Base-by-base conservation (phyloP, 306 rosid species). In the Rosa multiflora region DNA sequence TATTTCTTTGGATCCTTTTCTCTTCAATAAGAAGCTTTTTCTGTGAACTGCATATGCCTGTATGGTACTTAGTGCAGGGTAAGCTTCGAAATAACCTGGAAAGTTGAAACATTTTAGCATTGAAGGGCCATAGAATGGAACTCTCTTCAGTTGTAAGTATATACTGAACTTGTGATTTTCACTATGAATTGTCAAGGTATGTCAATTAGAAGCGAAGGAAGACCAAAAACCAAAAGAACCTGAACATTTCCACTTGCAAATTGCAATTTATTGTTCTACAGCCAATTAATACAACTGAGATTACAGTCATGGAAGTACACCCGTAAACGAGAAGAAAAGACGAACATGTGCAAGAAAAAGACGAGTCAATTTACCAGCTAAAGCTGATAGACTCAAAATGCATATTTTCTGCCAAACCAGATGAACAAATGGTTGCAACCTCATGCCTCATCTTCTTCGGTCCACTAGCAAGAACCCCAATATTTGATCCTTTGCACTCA, bases 321-420 rank as follows among this genome's bases (percentile, higher is more conserved):
- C 35, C 66, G 5, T 10, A 21, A 21, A 59, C 1, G 17, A 23
- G 15, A 61, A 61, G 6, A 5, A 72, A 72, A 32, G 10, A 35
- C 10, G 14, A 15, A 8, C 26, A 32, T 59, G 32, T 13, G 67
- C 44, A 64, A 63, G n/a, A 64, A 23, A 66, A 21, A 7, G 53
- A 39, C 12, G n/a, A 74, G 10, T 35, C 9, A 3, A 67, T 85
- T 85, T 86, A 93, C 97, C 94, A 90, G 62, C 72, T 87, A 79
- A 92, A 92, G 83, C 97, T 93, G 42, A 86, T 78, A 78, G 94
- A 90, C 81, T 92, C 87, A 67, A 88, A 92, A 78, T 92, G 92
- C 71, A 93, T 74, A 82, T 90, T 90, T 44, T 84, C 76, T 5
- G 81, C 83, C 66, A 79, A 76, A 77, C 85, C 86, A 39, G 89